These are phyloP conservation scores for Pseudognaphalium luteoalbum DNA, from an alignment of 129 eudicot species.

Conservation along the genomic window DNA sequence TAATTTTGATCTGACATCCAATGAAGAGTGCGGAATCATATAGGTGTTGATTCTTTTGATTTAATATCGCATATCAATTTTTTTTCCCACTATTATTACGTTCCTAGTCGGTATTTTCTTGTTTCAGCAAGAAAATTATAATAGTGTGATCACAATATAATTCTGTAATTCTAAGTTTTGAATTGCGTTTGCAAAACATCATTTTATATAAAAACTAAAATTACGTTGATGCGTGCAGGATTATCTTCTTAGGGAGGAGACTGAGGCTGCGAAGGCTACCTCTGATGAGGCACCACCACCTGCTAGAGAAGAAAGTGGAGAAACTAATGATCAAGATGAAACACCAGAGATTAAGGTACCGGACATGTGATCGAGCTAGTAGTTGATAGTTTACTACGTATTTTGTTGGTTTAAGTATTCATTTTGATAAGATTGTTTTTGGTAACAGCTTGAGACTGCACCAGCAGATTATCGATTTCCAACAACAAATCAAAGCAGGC, in stretches of 20 bases:
- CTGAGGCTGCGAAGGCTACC: constrained; percentile 16
- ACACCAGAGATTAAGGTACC: constrained; percentile 54
- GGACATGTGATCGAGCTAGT: constrained; percentile 27
- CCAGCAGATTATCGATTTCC: constrained; percentile 95
- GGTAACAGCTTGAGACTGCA: constrained; percentile 83
- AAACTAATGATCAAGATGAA: constrained; percentile 7
- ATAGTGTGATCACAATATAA: too few species aligned
- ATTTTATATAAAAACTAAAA: neutral
- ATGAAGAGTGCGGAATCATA: too few species aligned
- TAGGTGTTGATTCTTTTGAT: too few species aligned
- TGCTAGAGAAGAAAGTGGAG: constrained; percentile 26
- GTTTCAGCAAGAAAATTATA: too few species aligned
- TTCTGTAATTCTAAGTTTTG: too few species aligned
- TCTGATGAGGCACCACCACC: neutral
- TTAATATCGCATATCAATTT: too few species aligned
- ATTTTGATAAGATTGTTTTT: constrained; percentile 6
- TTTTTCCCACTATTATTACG: too few species aligned
- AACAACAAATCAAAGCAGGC: constrained; percentile 91
- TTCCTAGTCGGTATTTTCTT: too few species aligned
- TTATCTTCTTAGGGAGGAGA: constrained; percentile 56
- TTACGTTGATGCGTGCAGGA: constrained; percentile 43
- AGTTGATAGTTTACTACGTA: neutral
- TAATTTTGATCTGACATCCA: too few species aligned
- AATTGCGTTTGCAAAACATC: too few species aligned
- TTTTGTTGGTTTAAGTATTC: neutral